Percentiles rank a stretch among this genome's conserved stretches.
Evolutionary conservation across 2,329 filamentous ascomycete species (phyloP).

Genomic region (Achaetomium macrosporum): DNA sequence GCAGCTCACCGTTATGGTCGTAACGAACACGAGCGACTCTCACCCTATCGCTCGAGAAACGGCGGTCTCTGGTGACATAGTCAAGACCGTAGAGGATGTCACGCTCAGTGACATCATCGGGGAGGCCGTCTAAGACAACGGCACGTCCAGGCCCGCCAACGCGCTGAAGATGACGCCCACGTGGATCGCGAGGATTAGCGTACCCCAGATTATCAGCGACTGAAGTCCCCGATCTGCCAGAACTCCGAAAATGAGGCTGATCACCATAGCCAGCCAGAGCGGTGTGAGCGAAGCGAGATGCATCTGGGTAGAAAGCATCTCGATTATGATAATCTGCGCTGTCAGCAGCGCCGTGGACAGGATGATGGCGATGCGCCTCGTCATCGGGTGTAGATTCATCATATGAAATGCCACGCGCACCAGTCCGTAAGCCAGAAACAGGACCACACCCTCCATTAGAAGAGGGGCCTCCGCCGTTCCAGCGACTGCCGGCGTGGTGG

Average conservation of each 20-base stretch:
- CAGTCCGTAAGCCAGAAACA: background rate
- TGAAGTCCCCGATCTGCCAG: conserved; percentile 3
- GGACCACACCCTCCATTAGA: background rate
- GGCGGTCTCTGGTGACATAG: conserved; percentile 21
- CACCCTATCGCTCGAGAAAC: conserved; percentile 24
- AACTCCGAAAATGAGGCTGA: background rate
- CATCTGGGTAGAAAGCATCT: background rate
- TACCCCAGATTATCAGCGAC: background rate
- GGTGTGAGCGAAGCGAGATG: background rate
- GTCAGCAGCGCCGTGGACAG: background rate
- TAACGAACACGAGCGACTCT: conserved; percentile 17
- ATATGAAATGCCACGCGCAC: background rate
- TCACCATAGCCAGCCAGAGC: background rate
- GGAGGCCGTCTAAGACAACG: conserved; percentile 19
- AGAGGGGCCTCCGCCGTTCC: background rate
- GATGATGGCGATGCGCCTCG: background rate
- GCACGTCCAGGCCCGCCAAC: conserved; percentile 9
- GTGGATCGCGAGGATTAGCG: background rate
- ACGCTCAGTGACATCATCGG: conserved; percentile 24
- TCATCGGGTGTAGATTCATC: background rate
- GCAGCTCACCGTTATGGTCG: conserved; percentile 18
- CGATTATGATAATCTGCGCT: background rate
- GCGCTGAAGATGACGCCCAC: background rate
- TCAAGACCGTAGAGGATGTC: conserved; percentile 26
- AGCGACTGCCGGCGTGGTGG: background rate